Conservation (phyloP, 129 eudicot genomes). For the Erigeron canadensis region DNA sequence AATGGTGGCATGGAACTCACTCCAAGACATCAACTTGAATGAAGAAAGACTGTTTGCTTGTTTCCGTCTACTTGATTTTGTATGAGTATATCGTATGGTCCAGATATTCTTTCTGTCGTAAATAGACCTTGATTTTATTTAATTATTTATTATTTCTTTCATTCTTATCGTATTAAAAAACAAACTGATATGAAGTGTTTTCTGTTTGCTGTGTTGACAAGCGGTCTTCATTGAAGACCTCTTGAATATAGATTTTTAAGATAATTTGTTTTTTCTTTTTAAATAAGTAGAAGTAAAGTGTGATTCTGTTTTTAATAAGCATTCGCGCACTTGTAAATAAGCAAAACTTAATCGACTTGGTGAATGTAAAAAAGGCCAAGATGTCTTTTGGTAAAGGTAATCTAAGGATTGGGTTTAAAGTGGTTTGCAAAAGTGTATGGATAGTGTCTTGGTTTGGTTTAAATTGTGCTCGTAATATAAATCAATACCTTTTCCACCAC, state of each 20-base stretch:
- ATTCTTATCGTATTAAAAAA: not conserved
- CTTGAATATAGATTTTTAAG: no score
- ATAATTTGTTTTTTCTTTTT: no score
- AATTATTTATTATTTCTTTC: not conserved
- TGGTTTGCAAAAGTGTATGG: conserved; percentile 2
- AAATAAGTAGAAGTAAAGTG: no score
- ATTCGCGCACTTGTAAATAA: no score
- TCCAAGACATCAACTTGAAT: not conserved
- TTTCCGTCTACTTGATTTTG: not conserved
- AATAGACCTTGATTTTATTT: not conserved
- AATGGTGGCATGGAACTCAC: not conserved
- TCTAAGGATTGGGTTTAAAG: not conserved
- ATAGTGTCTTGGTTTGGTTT: not conserved
- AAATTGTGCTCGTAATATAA: not conserved
- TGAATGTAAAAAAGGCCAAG: not conserved
- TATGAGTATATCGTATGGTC: not conserved
- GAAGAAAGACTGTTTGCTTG: not conserved
- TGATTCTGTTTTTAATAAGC: no score
- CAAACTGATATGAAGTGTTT: no score
- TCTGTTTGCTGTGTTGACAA: no score
- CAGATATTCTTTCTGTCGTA: not conserved
- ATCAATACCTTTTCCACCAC: not conserved
- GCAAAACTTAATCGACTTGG: not conserved
- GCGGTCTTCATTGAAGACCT: no score
- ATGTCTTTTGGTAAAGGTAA: not conserved